Evolutionary conservation across 2,329 filamentous ascomycete species (phyloP), one percentile per base, ranked within the genome.

Genomic region (Colletotrichum spinosum): DNA sequence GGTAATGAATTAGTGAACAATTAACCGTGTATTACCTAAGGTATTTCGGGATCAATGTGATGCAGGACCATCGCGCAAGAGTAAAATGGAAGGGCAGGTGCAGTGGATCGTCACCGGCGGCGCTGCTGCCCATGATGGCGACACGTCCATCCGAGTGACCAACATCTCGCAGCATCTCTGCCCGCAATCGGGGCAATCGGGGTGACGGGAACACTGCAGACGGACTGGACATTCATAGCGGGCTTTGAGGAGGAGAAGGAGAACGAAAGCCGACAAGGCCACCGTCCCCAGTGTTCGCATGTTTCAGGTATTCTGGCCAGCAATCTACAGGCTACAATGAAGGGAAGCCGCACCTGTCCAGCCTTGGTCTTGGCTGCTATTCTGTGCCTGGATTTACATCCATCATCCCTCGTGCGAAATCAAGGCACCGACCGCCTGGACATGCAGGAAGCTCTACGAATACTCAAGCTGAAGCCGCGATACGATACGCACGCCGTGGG

Each of bases 291-390:
- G 57, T 52, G 37, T 37, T 42, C 11, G 41, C 50, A 45, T 41
- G 62, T 65, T 65, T 65, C 62, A 65, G 57, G 57, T 62, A n/a
- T 25, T 55, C 45, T 61, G 12, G 9, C 39, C 39, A 62, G 52
- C 39, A 65, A 65, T 65, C 17, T 56, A 65, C 57, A 65, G 55
- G 51, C 62, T 55, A 55, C 58, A 56, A 61, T 52, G 35, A 55
- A 65, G 57, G 57, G 45, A 25, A 25, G 25, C 25, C 25, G 25
- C 25, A 25, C 25, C 25, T 25, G 25, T 25, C 25, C 25, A 25
- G 25, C 25, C 1, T 25, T 25, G 25, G 25, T 25, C 25, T 25
- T 25, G 25, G 25, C 25, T 25, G 25, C 25, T 25, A 25, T 25
- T 25, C 25, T 25, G 25, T 25, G 25, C 25, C 25, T 25, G 25